Conservation (phyloP, 148 eudicot genomes). For the Rhododendron simsii region DNA sequence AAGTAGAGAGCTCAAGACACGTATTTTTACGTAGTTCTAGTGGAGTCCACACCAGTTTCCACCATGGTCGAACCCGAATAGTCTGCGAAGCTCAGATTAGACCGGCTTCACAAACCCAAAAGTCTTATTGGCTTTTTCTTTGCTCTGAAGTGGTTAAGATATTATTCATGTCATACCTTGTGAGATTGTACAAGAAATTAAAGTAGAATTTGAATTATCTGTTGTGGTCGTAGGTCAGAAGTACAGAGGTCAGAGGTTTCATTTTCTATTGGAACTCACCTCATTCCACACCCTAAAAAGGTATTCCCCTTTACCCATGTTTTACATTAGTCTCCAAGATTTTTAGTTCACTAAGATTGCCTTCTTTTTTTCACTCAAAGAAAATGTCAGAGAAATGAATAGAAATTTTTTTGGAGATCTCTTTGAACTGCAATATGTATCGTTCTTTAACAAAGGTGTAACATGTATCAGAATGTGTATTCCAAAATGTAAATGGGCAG, state of each 20-base stretch:
- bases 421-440: not conserved
- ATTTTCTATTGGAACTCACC: slow-evolving; percentile 63
- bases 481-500: not conserved
- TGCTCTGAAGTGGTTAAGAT: not conserved
- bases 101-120: not conserved
- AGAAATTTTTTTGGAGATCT: not conserved
- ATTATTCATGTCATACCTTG: not conserved
- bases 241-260: slow-evolving; percentile 42
- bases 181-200: not conserved
- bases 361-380: not conserved
- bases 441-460: not conserved
- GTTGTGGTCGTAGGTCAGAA: slow-evolving; percentile 25
- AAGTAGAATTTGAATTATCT: not conserved
- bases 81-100: not conserved
- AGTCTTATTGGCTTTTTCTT: not conserved
- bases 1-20: not conserved
- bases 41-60: no score
- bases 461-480: not conserved
- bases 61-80: no score
- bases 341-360: not conserved
- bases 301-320: slow-evolving; percentile 19
- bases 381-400: not conserved
- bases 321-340: not conserved
- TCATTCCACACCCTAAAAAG: slow-evolving; percentile 92
- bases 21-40: no score